These are phyloP conservation scores for Solanum hybrid DNA, from an alignment of 305 asterid genomes.

Conservation along the genomic window DNA sequence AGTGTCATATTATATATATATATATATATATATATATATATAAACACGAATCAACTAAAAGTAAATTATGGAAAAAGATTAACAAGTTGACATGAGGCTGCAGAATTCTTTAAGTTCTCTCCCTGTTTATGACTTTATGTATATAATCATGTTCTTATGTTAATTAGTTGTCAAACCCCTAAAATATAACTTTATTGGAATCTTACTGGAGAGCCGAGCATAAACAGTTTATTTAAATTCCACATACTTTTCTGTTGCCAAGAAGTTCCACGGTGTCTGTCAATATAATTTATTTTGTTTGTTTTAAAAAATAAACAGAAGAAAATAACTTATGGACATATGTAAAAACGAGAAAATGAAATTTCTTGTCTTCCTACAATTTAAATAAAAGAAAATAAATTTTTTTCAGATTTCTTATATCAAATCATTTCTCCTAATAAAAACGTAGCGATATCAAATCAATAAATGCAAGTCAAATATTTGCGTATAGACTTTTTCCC, in stretches of 20 bases:
- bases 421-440: not conserved
- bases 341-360: too few relatives aligned
- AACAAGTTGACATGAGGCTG: not conserved
- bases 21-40: too few relatives aligned
- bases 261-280: not conserved
- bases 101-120: not conserved
- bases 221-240: not conserved
- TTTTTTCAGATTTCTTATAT: too few relatives aligned
- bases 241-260: not conserved
- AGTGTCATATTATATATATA: too few relatives aligned
- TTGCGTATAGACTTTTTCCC: not conserved
- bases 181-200: not conserved
- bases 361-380: not conserved
- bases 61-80: not conserved
- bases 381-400: too few relatives aligned
- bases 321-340: not conserved
- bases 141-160: not conserved
- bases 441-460: not conserved
- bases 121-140: not conserved
- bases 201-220: not conserved
- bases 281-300: not conserved
- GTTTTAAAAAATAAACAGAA: not conserved
- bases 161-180: not conserved
- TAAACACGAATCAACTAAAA: not conserved
- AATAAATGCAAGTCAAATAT: not conserved